phyloP scores from a whole-genome alignment of 768 basidiomycete genomes.

The Macrocybe gigantea region DNA sequence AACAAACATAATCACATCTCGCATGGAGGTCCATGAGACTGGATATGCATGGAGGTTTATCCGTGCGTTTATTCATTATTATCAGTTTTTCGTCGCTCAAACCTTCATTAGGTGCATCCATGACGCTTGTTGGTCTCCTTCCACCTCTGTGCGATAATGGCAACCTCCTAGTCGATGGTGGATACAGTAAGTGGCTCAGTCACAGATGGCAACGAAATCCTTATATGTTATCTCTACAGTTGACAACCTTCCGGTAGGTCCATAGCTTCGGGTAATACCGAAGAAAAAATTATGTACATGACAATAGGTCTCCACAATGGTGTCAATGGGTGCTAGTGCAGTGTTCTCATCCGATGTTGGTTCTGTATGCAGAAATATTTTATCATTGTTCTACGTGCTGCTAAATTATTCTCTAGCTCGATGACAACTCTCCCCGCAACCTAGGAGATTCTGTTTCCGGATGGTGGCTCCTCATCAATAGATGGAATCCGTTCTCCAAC shows the following conservation, averaged over 20 bases:
- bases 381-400: slow-evolving; percentile 1
- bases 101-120: slow-evolving; percentile 69
- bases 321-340: slow-evolving; percentile 81
- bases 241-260: slow-evolving; percentile 76
- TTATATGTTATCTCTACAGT: slow-evolving; percentile 37
- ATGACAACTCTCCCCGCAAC: slow-evolving; percentile 91
- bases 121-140: slow-evolving; percentile 93
- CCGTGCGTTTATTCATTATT: slow-evolving; percentile 36
- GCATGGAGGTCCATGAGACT: slow-evolving; percentile 96
- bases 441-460: slow-evolving; percentile 96
- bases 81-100: not conserved
- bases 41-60: slow-evolving; percentile 99
- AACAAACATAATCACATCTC: slow-evolving; percentile 92
- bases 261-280: slow-evolving; percentile 9
- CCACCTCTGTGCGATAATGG: slow-evolving; percentile 96
- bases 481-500: slow-evolving; percentile 88
- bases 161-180: slow-evolving; percentile 85
- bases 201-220: not conserved
- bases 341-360: slow-evolving; percentile 95
- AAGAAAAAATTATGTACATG: slow-evolving; percentile 2
- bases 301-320: slow-evolving; percentile 80
- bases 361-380: slow-evolving; percentile 43
- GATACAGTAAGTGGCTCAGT: slow-evolving; percentile 56
- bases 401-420: slow-evolving; percentile 43
- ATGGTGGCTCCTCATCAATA: slow-evolving; percentile 91